Base-by-base conservation (phyloP, 2,329 filamentous ascomycete species). In the Calonectria pteridis region DNA sequence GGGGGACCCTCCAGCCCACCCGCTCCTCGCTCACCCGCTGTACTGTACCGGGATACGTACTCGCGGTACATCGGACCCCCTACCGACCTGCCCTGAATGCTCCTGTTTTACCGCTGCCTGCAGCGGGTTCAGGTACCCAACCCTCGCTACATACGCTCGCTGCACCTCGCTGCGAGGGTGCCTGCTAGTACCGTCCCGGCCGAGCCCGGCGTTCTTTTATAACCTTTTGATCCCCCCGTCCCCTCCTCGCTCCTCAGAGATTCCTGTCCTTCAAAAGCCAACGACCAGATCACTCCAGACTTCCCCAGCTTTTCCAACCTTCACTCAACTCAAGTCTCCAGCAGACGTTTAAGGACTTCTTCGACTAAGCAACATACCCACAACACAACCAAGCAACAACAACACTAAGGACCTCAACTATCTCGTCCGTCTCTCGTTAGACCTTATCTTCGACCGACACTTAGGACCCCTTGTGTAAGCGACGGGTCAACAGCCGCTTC, bases 401-500 rank as follows among this genome's bases (percentile, higher is more conserved):
- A 29, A 18, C 23, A 28, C 23, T 33, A 33, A 37, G 50, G 37
- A 29, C 69, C 59, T n/a, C 63, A 68, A 78, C 66, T 62, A 69
- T 64, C 51, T 28, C 33, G 62, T 11, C 46, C 72, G 69, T 66
- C 73, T 68, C 69, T 46, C 50, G 62, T 16, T 59, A 65, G 40
- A 69, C 65, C 51, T 33, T 65, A 65, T 75, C 70, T 28, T 40
- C 66, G 71, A 74, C 75, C 71, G 68, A 66, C 70, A 59, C 40
- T 70, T 75, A 76, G 73, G 74, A 75, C 77, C 77, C 51, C 74
- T 73, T 67, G 59, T 67, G 55, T 58, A 68, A 71, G 64, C 67
- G 40, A 59, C 58, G 65, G 66, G 63, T 72, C 74, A 77, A 69
- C 71, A 78, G 77, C 72, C 75, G 74, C 84, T 88, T 92, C 92